These are phyloP conservation scores for Sphagnum fallax DNA, from an alignment of 228 moss, liverwort and hornwort genomes.

Conservation along the genomic window DNA sequence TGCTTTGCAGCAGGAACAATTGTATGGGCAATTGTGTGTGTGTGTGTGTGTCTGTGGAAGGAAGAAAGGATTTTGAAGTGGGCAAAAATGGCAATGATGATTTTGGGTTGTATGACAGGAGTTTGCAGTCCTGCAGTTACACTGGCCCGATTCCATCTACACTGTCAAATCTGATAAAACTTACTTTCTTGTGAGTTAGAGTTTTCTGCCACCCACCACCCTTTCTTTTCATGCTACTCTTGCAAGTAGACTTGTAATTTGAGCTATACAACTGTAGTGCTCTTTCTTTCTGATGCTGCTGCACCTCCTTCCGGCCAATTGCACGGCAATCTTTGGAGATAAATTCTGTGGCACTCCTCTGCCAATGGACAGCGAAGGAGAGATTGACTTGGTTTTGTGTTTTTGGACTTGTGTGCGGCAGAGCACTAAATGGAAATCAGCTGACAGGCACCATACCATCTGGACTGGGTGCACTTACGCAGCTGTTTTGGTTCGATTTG, in stretches of 20 bases:
- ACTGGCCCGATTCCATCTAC: slow-evolving; percentile 31
- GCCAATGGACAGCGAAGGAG: too few relatives aligned
- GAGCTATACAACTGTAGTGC: not conserved
- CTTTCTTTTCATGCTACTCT: not conserved
- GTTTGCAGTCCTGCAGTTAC: slow-evolving; percentile 39
- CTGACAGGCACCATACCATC: slow-evolving; percentile 41
- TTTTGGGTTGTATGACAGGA: slow-evolving; percentile 26
- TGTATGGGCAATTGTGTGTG: too few relatives aligned
- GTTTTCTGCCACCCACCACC: not conserved
- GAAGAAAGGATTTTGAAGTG: too few relatives aligned
- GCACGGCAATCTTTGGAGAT: not conserved
- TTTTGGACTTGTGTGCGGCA: slow-evolving; percentile 14
- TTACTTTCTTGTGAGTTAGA: slow-evolving; percentile 50
- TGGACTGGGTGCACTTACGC: slow-evolving; percentile 33
- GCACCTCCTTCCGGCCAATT: too few relatives aligned
- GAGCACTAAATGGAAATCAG: slow-evolving; percentile 47
- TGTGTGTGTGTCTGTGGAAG: too few relatives aligned
- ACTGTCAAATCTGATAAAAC: slow-evolving; percentile 42
- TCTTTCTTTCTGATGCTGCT: not conserved
- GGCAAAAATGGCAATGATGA: too few relatives aligned
- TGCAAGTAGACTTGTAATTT: not conserved
- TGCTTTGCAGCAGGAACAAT: too few relatives aligned
- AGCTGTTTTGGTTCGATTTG: slow-evolving; percentile 62
- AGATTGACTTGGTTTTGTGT: too few relatives aligned
- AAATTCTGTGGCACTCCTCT: not conserved